Base-by-base conservation (phyloP, 2,329 filamentous ascomycete genomes). In the Fusarium scirpi region DNA sequence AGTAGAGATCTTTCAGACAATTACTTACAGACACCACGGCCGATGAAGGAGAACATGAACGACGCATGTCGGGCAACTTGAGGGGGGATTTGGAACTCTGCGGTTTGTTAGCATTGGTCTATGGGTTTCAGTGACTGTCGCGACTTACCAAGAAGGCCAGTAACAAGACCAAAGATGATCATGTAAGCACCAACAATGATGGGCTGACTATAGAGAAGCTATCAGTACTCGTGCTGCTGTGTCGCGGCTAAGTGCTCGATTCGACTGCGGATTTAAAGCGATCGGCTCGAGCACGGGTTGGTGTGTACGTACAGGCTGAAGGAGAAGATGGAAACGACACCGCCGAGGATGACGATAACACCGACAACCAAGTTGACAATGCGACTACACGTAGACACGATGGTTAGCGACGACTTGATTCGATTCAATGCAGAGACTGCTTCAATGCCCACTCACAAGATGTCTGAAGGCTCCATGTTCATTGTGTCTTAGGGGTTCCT, bases 41-140 rank as follows among this genome's bases (percentile, higher is more conserved):
- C 96, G 74, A 98, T 84, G 87, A 99, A 98, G 62, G 93, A 97
- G 86, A 98, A 98, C 82, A 98, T 91, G 86, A 99, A 99, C 13
- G 94, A 97, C 58, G 94, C 95, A 85, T 98, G 97, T 83, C 94
- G 91, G 62, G 94, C 92, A 58, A 97, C 87, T 80, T 97, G 94
- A 64, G 94, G 93, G 53, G 96, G 95, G 75, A 98, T 95, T 82
- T 97, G 92, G 85, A 98, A 97, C 83, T 99, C 96, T 86, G 76
- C 38, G 13, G 38, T 13, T 38, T 58, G 71, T 80, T 68, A 80
- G 76, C 46, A 25, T 40, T 38, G 32, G 27, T n/a, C 2, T 53
- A 43, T 27, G 30, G 34, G 16, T 2, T 27, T 60, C 45, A 41
- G 61, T 25, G 15, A 45, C 29, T 55, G 46, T 62, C 77, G 38